Base-by-base conservation (phyloP, 2,329 filamentous ascomycete genomes). In the Grosmannia huntii region DNA sequence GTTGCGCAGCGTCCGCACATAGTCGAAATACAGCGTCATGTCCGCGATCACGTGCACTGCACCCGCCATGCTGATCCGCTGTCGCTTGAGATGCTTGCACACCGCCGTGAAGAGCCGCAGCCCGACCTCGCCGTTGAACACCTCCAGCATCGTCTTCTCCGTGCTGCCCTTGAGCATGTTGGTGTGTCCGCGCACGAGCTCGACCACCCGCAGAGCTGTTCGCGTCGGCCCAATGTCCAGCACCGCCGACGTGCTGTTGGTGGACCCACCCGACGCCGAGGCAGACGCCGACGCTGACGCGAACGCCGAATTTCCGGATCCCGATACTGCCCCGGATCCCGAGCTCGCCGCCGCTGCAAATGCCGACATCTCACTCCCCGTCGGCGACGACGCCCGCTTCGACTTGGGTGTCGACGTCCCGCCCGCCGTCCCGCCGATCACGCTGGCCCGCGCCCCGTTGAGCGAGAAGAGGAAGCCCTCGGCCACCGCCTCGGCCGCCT, bases 101-200 rank as follows among this genome's bases (percentile, higher is more conserved):
- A 99, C 78, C 21, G 89, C 87, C 23, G 87, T 85, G 73, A 97
- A 99, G 56, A 99, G 80, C 28, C 94, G 87, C 62, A 96, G 81
- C 0, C 94, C 94, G 28, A 99, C 92, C 74, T 99, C 94, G 72
- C 94, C 90, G 70, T 96, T 96, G 78, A 99, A 99, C 16, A 99
- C 94, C 68, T 99, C 94, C 28, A 99, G 84, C 79, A 96, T 95
- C 62, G 89, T 92, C 76, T 99, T 99, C 69, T 99, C 94, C 1
- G 92, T 97, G 68, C 89, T 95, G 61, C 94, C 94, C 4, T 89
- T 83, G 14, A 99, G 79, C 90, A 99, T 96, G 68, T 81, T 84
- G 1, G 91, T 97, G 70, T 99, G 94, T 19, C 86, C 86, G 25
- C 85, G 86, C 16, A 97, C 88, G 48, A 97, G 83, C 49, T 90